phyloP scores from a whole-genome alignment of 768 basidiomycete species.

The Boletus barrowsii region DNA sequence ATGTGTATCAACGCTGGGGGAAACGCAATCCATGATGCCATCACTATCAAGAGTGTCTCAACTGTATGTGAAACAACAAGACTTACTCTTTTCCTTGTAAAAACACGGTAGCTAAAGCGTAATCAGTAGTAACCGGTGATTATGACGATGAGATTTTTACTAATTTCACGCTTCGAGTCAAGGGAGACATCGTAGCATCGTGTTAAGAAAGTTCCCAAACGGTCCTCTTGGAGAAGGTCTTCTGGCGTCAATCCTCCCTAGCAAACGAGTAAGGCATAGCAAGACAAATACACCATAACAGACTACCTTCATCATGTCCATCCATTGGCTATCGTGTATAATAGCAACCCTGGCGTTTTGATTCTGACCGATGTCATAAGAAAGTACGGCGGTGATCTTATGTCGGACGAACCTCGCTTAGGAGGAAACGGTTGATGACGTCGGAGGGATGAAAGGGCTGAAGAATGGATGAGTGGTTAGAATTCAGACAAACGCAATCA shows the following conservation, averaged over 20 bases:
- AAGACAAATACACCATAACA: neutral
- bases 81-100: neutral
- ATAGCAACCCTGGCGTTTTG: neutral
- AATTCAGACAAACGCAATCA: neutral
- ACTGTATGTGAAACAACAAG: neutral
- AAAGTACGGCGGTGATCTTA: neutral
- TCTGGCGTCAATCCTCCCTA: neutral
- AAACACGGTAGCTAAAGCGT: neutral
- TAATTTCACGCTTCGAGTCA: too few species aligned
- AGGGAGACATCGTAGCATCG: too few species aligned
- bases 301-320: neutral
- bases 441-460: conserved; percentile 3
- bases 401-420: neutral
- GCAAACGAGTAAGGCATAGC: neutral
- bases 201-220: neutral
- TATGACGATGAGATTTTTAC: too few species aligned
- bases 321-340: conserved; percentile 1
- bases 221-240: neutral
- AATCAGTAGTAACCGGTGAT: neutral
- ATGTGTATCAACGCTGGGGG: neutral
- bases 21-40: neutral
- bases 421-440: neutral
- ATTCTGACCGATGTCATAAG: neutral
- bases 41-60: neutral
- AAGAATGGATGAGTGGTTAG: neutral